These are phyloP conservation scores for Chlorella sp. DNA, from an alignment of 139 green algal genomes.

Conservation along the genomic window DNA sequence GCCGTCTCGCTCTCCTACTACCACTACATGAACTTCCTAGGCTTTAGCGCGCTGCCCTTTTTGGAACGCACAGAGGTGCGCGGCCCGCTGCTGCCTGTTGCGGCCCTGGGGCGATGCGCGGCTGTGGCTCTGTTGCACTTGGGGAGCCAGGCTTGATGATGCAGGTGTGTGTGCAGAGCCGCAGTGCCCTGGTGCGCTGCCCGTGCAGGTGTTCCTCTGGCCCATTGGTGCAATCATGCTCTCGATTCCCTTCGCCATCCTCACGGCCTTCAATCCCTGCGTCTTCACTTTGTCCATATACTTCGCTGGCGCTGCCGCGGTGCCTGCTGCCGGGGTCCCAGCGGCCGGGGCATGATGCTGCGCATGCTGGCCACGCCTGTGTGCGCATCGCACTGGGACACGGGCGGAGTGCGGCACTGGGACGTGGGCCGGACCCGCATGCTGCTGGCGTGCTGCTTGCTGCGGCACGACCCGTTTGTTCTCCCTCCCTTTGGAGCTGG, in stretches of 20 bases:
- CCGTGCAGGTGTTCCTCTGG: constrained; percentile 77
- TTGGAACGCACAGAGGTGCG: constrained; percentile 76
- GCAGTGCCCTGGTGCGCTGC: background rate
- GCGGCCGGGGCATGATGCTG: too few relatives aligned
- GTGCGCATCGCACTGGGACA: too few relatives aligned
- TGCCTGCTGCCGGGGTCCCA: too few relatives aligned
- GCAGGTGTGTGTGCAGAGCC: background rate
- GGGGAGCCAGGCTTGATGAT: background rate
- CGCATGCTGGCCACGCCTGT: too few relatives aligned
- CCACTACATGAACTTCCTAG: constrained; percentile 94
- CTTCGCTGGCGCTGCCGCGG: too few relatives aligned
- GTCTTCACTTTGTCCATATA: constrained; percentile 67
- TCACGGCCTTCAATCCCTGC: constrained; percentile 75
- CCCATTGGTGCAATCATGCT: constrained; percentile 70
- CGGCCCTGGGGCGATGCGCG: background rate
- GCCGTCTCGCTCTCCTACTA: constrained; percentile 68
- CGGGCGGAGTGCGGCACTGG: too few relatives aligned
- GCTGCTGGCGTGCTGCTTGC: too few relatives aligned
- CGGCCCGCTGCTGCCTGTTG: background rate
- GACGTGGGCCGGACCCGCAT: too few relatives aligned
- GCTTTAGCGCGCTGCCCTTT: constrained; percentile 86
- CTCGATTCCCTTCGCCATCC: constrained; percentile 54
- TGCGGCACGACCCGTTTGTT: too few relatives aligned
- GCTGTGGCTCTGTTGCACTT: background rate
- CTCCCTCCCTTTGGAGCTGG: too few relatives aligned